Base-by-base conservation (phyloP, 768 basidiomycete genomes). In the Wakefieldia striispora region DNA sequence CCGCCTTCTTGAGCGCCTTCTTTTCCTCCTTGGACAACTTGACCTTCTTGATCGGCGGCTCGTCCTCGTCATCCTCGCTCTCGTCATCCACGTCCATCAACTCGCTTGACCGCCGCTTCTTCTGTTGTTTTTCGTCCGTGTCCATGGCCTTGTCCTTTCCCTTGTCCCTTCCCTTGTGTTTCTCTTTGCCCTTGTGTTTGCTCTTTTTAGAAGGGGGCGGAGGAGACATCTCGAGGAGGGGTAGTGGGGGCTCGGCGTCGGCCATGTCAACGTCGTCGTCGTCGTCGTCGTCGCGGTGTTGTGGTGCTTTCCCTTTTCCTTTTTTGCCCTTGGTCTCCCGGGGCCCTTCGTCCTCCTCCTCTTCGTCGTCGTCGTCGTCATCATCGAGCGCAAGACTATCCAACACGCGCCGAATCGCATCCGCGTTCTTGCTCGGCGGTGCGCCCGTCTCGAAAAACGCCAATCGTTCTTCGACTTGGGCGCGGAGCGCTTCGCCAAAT, bases 391-490 rank as follows among this genome's bases (percentile, higher is more conserved):
- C 82, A 36, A 95, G 81, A 46, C 79, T 78, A n/a, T 88, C 82
- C 51, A 95, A 62, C 16, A 95, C 94, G 67, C 88, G 91, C 54
- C 86, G 83, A 54, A 97, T 93, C n/a, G 87, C 89, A 53, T 95
- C 94, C 21, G 90, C 79, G 49, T 91, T 97, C 75, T 94, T 98
- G 23, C 82, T 81, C 19, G 95, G 95, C 9, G 93, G 82, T 8
- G 79, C 80, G 6, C 95, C 95, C 0, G 83, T 88, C 69, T 95
- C 94, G 73, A 97, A 99, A 75, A 98, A 98, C 51, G 77, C 76
- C 3, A 99, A 78, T 12, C 97, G 85, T 69, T 98, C 95, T 67
- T 98, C 95, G 13, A 99, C 97, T 71, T 99, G 97, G 6, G 80
- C 77, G 5, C 90, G 82, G 10, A 99, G 81, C 3, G 94, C 97